Percentiles rank a stretch among this genome's conserved stretches.
These are phyloP conservation scores for Kodamaea suecica DNA, from an alignment of 1,139 yeast species.

Conservation along the genomic window DNA sequence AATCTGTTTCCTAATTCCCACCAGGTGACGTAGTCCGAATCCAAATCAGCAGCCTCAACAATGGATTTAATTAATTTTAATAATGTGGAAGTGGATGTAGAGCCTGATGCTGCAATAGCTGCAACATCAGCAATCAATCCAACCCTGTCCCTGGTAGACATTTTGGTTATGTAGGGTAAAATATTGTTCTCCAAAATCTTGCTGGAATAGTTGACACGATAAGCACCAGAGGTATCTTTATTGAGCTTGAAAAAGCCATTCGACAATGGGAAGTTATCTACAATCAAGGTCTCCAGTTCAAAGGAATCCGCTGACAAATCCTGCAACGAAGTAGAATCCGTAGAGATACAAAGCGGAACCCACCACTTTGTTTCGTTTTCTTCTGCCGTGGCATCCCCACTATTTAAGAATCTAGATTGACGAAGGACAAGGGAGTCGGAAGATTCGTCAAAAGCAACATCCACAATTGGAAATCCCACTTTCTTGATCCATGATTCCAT, in stretches of 20 bases:
- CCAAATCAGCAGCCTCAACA: conserved; percentile 39
- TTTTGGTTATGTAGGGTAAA: conserved; percentile 39
- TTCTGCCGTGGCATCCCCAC: conserved; percentile 74
- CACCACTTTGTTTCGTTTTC: conserved; percentile 58
- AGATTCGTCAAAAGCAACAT: conserved; percentile 49
- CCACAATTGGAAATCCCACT: conserved; percentile 80
- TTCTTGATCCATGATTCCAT: conserved; percentile 83
- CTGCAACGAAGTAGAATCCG: conserved; percentile 9
- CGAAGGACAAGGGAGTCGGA: conserved; percentile 46
- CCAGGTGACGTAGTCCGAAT: conserved; percentile 64
- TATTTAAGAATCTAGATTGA: conserved; percentile 73
- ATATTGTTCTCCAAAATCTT: conserved; percentile 43
- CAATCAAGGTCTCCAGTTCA: conserved; percentile 19
- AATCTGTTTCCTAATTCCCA: conserved; percentile 50
- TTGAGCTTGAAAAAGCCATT: conserved; percentile 54
- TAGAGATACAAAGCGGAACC: conserved; percentile 56
- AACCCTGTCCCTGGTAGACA: conserved; percentile 59
- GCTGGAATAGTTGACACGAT: conserved; percentile 62
- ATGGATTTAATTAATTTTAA: conserved; percentile 43
- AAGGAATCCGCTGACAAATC: conserved; percentile 33
- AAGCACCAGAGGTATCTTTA: conserved; percentile 60
- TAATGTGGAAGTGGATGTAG: conserved; percentile 44
- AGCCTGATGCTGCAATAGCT: conserved; percentile 61
- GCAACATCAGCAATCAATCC: conserved; percentile 65
- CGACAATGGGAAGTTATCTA: conserved; percentile 23